phyloP scores from a whole-genome alignment of 2,329 filamentous ascomycete genomes.

The Penicillium oxalicum region DNA sequence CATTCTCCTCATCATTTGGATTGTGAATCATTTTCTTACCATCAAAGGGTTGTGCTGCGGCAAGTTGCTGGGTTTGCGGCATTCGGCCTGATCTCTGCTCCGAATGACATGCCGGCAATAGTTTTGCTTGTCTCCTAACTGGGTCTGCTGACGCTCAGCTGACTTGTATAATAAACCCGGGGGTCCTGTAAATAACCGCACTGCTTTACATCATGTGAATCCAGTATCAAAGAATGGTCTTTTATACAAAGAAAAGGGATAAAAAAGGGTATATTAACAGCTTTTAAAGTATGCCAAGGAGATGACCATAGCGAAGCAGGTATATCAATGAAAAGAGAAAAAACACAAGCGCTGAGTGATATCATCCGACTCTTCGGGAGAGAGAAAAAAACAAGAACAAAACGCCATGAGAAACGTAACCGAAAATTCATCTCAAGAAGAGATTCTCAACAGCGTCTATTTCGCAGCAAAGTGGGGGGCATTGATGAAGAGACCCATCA shows the following conservation, averaged over 20 bases:
- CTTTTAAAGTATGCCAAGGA: neutral
- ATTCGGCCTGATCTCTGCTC: neutral
- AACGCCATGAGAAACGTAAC: neutral
- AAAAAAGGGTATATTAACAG: too few relatives aligned
- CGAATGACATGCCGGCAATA: neutral
- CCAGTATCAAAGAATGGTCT: too few relatives aligned
- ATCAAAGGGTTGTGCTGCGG: conserved; percentile 15
- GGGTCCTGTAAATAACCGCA: too few relatives aligned
- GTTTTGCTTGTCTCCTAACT: too few relatives aligned
- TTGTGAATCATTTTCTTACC: conserved; percentile 28
- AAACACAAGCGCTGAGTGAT: neutral
- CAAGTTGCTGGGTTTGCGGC: neutral
- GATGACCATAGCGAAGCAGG: neutral
- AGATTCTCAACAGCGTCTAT: neutral
- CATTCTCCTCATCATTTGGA: conserved; percentile 31
- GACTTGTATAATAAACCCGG: too few relatives aligned
- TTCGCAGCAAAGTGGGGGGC: conserved; percentile 49
- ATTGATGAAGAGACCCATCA: conserved; percentile 53
- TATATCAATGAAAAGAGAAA: neutral
- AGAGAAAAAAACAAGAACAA: neutral
- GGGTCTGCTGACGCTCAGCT: too few relatives aligned
- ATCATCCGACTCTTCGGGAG: neutral
- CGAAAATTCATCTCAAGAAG: neutral
- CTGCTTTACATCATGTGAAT: too few relatives aligned
- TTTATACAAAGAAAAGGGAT: too few relatives aligned